Evolutionary conservation across 495 filamentous ascomycete species (phyloP), one percentile per base, ranked within the genome.

Genomic region (Astrothelium subdiscretum): DNA sequence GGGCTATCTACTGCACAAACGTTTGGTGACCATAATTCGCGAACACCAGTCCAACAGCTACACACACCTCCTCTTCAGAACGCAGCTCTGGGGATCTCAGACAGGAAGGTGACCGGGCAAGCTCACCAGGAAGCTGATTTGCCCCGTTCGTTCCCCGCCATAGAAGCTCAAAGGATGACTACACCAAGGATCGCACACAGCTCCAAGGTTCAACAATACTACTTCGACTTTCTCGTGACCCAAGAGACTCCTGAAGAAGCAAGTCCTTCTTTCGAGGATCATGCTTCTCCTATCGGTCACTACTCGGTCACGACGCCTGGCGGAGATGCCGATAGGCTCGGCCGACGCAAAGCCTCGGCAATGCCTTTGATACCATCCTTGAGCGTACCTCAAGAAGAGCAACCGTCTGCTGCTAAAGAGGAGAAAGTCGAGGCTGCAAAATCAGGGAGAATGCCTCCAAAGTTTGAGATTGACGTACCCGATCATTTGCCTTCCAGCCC

Each of bases 401-500:
- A 22, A 48, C 43, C 11, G 20, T 5, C 26, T 5, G 48, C 6
- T 20, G 29, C 8, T 29, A 20, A 54, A 54, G 48, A 8, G 26
- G 4, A 54, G 24, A 29, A 8, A 24, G 22, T 29, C 29, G 48
- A 15, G 24, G 12, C 29, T 11, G 22, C 8, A 10, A 24, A 54
- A 15, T 29, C 20, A 27, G 8, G 29, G 48, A 54, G 20, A 54
- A 54, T 8, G 48, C 48, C 48, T 27, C 6, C 24, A 26, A 54
- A 29, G 43, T 83, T 85, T 65, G 76, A 81, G 58, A 77, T 82
- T 61, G 74, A 83, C 58, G 68, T 85, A 22, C 83, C 84, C n/a
- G 84, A 87, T 48, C 86, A 89, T 72, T 69, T 86, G 20, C 83
- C 82, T 12, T 78, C 60, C 52, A 87, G 83, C 66, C 85, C 85